Evolutionary conservation across 192 early-diverging fungal species (phyloP), one percentile per base, ranked within the genome.

Genomic region (Linnemannia elongata): DNA sequence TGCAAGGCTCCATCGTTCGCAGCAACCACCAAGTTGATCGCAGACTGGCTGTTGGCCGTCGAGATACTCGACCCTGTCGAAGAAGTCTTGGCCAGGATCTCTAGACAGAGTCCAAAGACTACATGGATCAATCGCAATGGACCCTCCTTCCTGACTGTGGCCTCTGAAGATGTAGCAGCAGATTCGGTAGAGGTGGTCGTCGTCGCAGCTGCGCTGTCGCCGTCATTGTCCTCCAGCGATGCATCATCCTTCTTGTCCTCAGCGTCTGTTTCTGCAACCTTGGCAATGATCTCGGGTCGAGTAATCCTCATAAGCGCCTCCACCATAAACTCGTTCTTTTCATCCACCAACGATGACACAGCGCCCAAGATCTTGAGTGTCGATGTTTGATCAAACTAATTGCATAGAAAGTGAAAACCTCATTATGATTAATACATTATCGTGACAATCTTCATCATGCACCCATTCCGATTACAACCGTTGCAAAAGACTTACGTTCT

Each of bases 31-130:
- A 85, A 47, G 27, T 87, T 90, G 30, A 87, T 88, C 52, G 81
- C 84, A 15, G 82, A 88, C 17, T 90, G 87, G 52, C 84, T 83
- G 39, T 75, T 74, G 24, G 72, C 77, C 30, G 69, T 72, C 4
- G 69, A 69, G 18, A 17, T 55, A 27, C 70, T 77, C 3, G 72
- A 78, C 22, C 88, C 74, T 18, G 82, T 76, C 42, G 82, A 85
- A 12, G 85, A 89, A 42, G 88, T 89, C 57, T 89, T 80, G 9
- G 89, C 90, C 60, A 91, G 69, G 27, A 90, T 89, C 76, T 96
- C 94, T 10, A 95, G 84, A 75, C 95, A 96, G 38, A 96, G 87
- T 30, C 95, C 95, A 86, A 94, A 92, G 35, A 97, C 80, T 20
- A 96, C 93, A 79, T 90, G 93, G 66, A 95, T 92, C 36, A 91